Evolutionary conservation across 495 filamentous ascomycete genomes (phyloP), one percentile per base, ranked within the genome.

Genomic region (Aspergillus carlsbadensis): DNA sequence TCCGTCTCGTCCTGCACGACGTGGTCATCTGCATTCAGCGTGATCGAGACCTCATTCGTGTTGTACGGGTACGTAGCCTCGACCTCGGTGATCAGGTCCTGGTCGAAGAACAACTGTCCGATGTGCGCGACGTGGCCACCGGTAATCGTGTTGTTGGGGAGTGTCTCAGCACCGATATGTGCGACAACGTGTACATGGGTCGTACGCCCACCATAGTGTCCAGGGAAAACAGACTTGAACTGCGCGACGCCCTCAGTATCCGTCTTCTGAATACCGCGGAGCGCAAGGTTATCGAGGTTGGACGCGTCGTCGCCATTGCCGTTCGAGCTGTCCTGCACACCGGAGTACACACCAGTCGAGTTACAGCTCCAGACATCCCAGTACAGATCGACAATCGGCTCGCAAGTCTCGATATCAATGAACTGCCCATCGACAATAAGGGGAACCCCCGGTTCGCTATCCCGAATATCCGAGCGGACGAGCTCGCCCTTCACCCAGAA

Each of bases 31-130:
- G 65, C 63, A 64, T 87, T 86, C 0, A 56, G 48, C 5, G 72
- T 80, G 43, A 83, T 54, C 17, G 49, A 41, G 41, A 75, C 65
- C 21, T 59, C 73, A 71, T 84, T 87, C 41, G 64, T 78, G 67
- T 69, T 81, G 61, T 87, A 86, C 0, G 84, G 83, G 37, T 67
- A 64, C 3, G 71, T 72, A 13, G 71, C 64, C 58, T 84, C 78
- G 44, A 79, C 77, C 10, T 60, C 58, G 26, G 35, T 46, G 56
- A 77, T 70, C 10, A 87, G 72, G 13, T 67, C 59, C 56, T 83
- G 73, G 57, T 83, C 78, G 36, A 72, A 87, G 78, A 83, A 86
- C n/a, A 85, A 37, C 63, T 86, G 83, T 11, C 82, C 83, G 51
- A 86, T 73, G 63, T 87, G 82, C 1, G 75, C 61, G 2, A 81